Conservation (phyloP, 768 basidiomycete genomes). For the Lepiota venenata region DNA sequence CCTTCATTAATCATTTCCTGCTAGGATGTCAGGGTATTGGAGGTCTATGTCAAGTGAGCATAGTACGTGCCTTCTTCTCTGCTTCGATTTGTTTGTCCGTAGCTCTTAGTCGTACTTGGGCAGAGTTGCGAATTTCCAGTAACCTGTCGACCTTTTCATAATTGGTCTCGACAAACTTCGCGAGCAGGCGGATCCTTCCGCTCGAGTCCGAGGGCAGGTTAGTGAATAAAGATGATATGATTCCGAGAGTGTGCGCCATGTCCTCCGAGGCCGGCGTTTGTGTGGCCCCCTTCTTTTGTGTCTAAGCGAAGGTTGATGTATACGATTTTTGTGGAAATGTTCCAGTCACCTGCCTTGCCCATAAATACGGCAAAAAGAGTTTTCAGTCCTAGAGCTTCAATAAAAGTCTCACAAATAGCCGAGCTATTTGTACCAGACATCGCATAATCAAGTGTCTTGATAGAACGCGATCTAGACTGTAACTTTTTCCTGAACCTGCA, state of each 20-base stretch:
- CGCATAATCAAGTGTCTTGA: slow-evolving; percentile 91
- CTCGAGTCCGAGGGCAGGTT: slow-evolving; percentile 86
- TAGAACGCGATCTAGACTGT: slow-evolving; percentile 75
- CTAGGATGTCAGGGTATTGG: background rate
- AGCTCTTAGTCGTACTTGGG: slow-evolving; percentile 52
- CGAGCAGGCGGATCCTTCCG: slow-evolving; percentile 72
- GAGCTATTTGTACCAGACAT: slow-evolving; percentile 75
- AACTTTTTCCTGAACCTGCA: slow-evolving; percentile 63
- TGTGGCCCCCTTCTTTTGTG: slow-evolving; percentile 63
- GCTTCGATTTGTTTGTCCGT: slow-evolving; percentile 65
- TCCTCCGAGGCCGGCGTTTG: slow-evolving; percentile 68
- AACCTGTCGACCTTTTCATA: slow-evolving; percentile 96
- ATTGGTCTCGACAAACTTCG: slow-evolving; percentile 90
- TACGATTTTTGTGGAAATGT: background rate
- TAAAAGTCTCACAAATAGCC: slow-evolving; percentile 75
- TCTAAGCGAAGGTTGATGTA: slow-evolving; percentile 22
- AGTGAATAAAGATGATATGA: slow-evolving; percentile 83
- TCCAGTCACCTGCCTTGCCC: slow-evolving; percentile 70
- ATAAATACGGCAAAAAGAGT: slow-evolving; percentile 89
- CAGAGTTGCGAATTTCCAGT: slow-evolving; percentile 78
- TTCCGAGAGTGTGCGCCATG: slow-evolving; percentile 81
- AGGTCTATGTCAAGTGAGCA: background rate
- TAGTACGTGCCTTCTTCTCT: slow-evolving; percentile 59
- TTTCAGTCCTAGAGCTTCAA: slow-evolving; percentile 86
- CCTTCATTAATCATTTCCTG: slow-evolving; percentile 56